Evolutionary conservation across 495 filamentous ascomycete genomes (phyloP).

Genomic region (Penicillium simplicissimum): DNA sequence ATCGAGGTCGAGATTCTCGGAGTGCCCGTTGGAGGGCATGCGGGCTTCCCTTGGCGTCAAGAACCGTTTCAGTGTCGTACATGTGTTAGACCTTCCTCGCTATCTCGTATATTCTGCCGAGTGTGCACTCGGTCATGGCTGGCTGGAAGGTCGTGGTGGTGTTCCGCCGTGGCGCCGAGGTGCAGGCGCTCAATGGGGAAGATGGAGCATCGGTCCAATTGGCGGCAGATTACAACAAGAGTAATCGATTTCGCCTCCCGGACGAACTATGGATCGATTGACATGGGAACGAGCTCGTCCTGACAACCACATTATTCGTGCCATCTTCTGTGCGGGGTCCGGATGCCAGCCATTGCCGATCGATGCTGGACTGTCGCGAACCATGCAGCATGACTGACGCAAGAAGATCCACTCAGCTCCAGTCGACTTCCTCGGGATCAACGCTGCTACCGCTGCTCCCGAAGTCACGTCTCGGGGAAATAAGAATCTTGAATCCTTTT

Average conservation of each 20-base stretch:
- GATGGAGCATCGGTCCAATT: slow-evolving; percentile 11
- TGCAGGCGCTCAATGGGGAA: slow-evolving; percentile 5
- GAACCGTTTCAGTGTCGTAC: background rate
- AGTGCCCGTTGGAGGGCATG: slow-evolving; percentile 5
- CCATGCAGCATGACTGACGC: slow-evolving; percentile 21
- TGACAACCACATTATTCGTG: background rate
- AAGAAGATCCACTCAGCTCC: slow-evolving; percentile 14
- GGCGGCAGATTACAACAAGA: background rate
- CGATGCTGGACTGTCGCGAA: slow-evolving; percentile 12
- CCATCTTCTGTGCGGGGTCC: slow-evolving; percentile 10
- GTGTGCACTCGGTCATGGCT: slow-evolving; percentile 12
- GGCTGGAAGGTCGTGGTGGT: slow-evolving; percentile 14
- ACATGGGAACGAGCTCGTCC: slow-evolving; percentile 3
- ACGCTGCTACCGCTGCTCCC: slow-evolving; percentile 13
- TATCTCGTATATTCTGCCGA: background rate
- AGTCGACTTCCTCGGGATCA: background rate
- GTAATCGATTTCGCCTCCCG: slow-evolving; percentile 4
- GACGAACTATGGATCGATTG: slow-evolving; percentile 25
- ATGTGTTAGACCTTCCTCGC: background rate
- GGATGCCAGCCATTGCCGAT: slow-evolving; percentile 15
- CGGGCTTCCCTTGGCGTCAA: background rate
- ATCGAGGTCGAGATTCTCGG: slow-evolving; percentile 8
- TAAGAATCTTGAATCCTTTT: background rate
- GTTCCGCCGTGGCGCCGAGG: background rate
- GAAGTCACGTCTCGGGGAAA: slow-evolving; percentile 5